Percentiles rank a stretch among this genome's conserved stretches.
Evolutionary conservation across 345 rosid species (phyloP).

Genomic region (Raphanus sativus): DNA sequence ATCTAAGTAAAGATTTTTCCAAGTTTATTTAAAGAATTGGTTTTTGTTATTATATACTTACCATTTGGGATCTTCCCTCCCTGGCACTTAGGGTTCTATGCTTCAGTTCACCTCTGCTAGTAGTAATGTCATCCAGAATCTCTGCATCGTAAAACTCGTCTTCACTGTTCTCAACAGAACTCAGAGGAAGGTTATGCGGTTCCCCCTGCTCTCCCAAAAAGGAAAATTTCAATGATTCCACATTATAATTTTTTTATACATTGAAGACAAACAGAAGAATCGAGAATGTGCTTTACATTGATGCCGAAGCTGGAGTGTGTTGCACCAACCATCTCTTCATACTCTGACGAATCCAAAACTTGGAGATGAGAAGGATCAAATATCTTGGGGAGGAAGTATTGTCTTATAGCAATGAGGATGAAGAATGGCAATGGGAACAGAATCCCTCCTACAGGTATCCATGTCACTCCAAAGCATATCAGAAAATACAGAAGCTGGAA

Average conservation of each 20-base stretch:
- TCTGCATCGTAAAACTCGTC: conserved; percentile 68
- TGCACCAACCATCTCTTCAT: conserved; percentile 65
- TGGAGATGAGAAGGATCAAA: conserved; percentile 59
- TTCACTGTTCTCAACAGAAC: conserved; percentile 37
- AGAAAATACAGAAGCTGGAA: conserved; percentile 66
- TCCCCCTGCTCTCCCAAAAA: conserved; percentile 19
- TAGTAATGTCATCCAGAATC: conserved; percentile 76
- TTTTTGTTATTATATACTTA: neutral
- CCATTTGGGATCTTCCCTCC: conserved; percentile 50
- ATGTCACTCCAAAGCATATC: conserved; percentile 69
- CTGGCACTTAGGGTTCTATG: conserved; percentile 56
- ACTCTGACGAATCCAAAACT: conserved; percentile 73
- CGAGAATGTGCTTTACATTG: conserved; percentile 39
- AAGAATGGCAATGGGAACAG: conserved; percentile 78
- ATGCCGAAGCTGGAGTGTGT: conserved; percentile 50
- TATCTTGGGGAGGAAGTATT: conserved; percentile 63
- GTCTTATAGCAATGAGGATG: conserved; percentile 62
- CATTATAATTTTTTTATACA: neutral
- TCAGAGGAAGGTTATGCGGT: conserved; percentile 26
- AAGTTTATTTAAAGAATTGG: neutral
- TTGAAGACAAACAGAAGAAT: neutral
- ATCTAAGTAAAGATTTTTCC: neutral
- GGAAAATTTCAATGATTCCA: neutral
- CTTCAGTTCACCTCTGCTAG: conserved; percentile 75
- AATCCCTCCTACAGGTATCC: conserved; percentile 81